Base-by-base conservation (phyloP, 352 stramenopile species). In the Globisporangium heterothallicum region DNA sequence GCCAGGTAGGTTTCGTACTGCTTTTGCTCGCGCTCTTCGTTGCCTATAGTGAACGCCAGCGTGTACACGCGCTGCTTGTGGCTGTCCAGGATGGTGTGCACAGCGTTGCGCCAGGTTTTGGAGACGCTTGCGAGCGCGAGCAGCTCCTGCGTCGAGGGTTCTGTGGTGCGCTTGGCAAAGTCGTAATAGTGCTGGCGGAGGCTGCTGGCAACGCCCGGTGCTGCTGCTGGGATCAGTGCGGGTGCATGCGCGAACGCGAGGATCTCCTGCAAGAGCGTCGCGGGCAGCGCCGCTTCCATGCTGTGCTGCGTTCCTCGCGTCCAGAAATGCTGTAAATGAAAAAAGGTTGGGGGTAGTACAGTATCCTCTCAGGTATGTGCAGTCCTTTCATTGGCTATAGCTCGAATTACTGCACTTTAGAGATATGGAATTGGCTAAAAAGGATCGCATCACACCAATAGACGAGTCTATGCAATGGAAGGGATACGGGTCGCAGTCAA, bases 91-190 rank as follows among this genome's bases (percentile, higher is more conserved):
- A 74, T 58, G 27, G 53, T 41, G 16, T 21, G 27, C 9, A 49
- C 43, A 12, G 68, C 62, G 12, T 51, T 40, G 7, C 59, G 49
- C 68, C 71, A 81, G 4, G 46, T 35, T 16, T 47, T 53, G 45
- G 65, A 74, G 24, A 81, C 68, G 21, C 42, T 22, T 34, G 55
- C 59, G 45, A 81, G 49, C 49, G 51, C 40, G 29, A 63, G 57
- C 48, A 80, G 22, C 25, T 50, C 57, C 3, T 25, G 16, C 13
- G 54, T 55, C 8, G 64, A 70, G 14, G 70, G 70, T 45, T 68
- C 48, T 0, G 53, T 75, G 0, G 54, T 35, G 1, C 42, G 24
- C 18, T 48, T 59, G 25, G 70, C 64, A 48, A 80, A 80, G 56
- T 63, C 56, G 50, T 22, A 12, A n/a, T 25, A 26, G 13, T 12